Percentiles rank a stretch among this genome's conserved stretches.
Conservation (phyloP, 2,329 filamentous ascomycete species). For the Penicillium sp. region DNA sequence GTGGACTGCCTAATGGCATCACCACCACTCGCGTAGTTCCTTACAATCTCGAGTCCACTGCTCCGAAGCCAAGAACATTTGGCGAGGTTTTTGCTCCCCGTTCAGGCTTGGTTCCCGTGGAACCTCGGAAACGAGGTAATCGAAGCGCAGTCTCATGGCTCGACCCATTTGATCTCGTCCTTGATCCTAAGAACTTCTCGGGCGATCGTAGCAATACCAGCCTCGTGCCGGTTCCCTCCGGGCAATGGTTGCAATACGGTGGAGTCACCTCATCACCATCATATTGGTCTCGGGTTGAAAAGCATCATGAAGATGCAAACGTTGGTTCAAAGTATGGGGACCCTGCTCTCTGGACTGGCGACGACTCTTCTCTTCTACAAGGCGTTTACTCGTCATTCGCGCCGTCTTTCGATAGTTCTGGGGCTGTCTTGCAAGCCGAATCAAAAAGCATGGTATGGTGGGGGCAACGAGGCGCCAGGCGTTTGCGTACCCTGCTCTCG, state of each 20-base stretch:
- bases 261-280: constrained; percentile 38
- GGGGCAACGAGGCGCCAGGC: constrained; percentile 41
- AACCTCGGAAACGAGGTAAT: constrained; percentile 39
- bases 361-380: constrained; percentile 39
- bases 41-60: constrained; percentile 35
- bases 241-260: constrained; percentile 47
- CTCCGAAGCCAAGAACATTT: constrained; percentile 40
- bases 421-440: constrained; percentile 43
- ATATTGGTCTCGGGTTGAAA: constrained; percentile 40
- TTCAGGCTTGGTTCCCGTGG: constrained; percentile 38
- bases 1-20: constrained; percentile 72
- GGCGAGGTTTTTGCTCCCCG: constrained; percentile 47
- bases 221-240: constrained; percentile 40
- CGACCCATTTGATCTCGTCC: constrained; percentile 41
- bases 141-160: constrained; percentile 40
- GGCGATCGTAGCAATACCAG: constrained; percentile 43
- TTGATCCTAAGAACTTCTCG: constrained; percentile 34
- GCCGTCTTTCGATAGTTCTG: constrained; percentile 47
- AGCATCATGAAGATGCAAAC: constrained; percentile 26
- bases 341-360: constrained; percentile 29
- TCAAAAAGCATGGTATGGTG: constrained; percentile 49
- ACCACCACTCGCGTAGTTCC: constrained; percentile 67
- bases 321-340: constrained; percentile 26
- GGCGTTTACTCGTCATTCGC: constrained; percentile 52
- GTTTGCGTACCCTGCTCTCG: constrained; percentile 38